Conservation (phyloP, 1,139 yeast species). For the Saccharomyces hybrid region DNA sequence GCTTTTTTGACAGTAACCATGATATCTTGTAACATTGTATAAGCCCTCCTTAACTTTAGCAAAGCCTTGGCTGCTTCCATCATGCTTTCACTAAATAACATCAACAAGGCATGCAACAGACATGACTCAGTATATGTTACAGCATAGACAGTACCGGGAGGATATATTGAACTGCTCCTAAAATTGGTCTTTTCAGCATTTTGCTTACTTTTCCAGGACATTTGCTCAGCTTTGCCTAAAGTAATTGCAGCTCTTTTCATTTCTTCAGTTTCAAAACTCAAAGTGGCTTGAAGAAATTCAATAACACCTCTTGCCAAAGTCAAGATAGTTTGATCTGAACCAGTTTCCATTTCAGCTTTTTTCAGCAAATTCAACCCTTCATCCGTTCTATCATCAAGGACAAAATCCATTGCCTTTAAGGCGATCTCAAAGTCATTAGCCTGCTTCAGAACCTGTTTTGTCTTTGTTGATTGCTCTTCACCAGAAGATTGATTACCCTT, state of each 20-base stretch:
- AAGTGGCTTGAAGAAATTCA: slow-evolving; percentile 81
- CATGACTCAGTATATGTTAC: slow-evolving; percentile 87
- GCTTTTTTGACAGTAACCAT: slow-evolving; percentile 37
- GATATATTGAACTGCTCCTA: slow-evolving; percentile 62
- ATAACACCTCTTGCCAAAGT: slow-evolving; percentile 80
- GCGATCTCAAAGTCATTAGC: slow-evolving; percentile 61
- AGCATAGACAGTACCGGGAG: slow-evolving; percentile 91
- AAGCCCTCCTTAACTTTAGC: slow-evolving; percentile 76
- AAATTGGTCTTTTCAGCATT: slow-evolving; percentile 51
- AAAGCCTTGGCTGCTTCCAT: slow-evolving; percentile 84
- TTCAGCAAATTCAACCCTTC: slow-evolving; percentile 56
- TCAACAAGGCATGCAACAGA: slow-evolving; percentile 68
- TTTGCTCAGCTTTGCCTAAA: slow-evolving; percentile 63
- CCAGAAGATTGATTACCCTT: slow-evolving; percentile 8
- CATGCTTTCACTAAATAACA: slow-evolving; percentile 55
- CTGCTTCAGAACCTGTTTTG: slow-evolving; percentile 34
- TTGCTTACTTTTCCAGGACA: slow-evolving; percentile 55
- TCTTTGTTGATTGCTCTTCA: slow-evolving; percentile 19
- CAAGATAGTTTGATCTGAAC: slow-evolving; percentile 47
- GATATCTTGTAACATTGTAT: slow-evolving; percentile 74
- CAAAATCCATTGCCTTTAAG: slow-evolving; percentile 81
- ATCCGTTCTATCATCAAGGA: slow-evolving; percentile 73
- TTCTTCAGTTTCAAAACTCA: slow-evolving; percentile 84
- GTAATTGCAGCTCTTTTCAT: slow-evolving; percentile 72
- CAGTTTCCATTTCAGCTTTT: slow-evolving; percentile 37